Base-by-base conservation (phyloP, 257 asterid species). In the Przewalskia tangutica region DNA sequence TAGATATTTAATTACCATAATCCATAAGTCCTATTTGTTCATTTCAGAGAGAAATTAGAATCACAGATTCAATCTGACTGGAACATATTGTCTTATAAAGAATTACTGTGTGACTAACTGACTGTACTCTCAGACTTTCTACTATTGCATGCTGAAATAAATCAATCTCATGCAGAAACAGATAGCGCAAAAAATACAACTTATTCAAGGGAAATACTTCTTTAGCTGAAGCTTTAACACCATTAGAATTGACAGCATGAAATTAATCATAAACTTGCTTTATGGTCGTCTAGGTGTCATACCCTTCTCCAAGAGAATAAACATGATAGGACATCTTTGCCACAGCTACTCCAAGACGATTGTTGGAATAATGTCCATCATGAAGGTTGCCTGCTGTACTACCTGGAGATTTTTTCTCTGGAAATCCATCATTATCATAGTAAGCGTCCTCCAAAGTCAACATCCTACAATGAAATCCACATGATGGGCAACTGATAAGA, bases 261-360 rank as follows among this genome's bases (percentile, higher is more conserved):
- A 50, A 79, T 70, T 17, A 48, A 70, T 84, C 81, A 83, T 27
- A 76, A 53, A 51, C 23, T 23, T 75, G 60, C 62, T 50, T 2
- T 27, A 44, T 50, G 80, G 27, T 50, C 80, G 23, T 75, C 36
- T 20, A 86, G 87, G 63, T 60, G 42, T 58, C 93, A 50, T 94
- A 95, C 99, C 99, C 99, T 89, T 94, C 97, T 85, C 98, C 98
- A 80, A 94, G 93, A 86, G 94, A 89, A 89, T 90, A 93, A 54
- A 91, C 95, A 90, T 91, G 94, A 88, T 88, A 94, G 68, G 98
- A 87, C 97, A 94, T 91, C 89, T 94, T 91, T 66, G 97, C 97
- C 86, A 95, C 88, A 82, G 95, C 97, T 90, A 91, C 88, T 84
- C 94, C 97, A 82, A 95, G 90, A 65, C 90, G 90, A 87, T 91